A percentile compares a stretch with the other conserved stretches of the same genome.
Conservation (phyloP, 148 eudicot species). For the Oxyria digyna region DNA sequence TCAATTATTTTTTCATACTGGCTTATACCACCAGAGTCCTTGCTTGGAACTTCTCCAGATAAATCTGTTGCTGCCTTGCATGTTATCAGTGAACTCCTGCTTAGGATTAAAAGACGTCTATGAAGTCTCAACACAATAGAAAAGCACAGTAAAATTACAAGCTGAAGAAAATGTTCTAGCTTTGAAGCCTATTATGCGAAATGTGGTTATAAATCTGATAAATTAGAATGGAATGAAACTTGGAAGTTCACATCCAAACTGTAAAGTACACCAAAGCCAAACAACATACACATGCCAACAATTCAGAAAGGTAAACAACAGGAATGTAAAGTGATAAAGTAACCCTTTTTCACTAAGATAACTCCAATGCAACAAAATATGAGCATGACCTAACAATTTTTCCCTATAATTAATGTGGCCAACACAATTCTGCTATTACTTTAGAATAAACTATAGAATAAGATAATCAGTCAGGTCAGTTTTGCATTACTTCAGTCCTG, state of each 20-base stretch:
- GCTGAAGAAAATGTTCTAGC: not conserved
- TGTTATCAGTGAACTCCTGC: constrained; percentile 35
- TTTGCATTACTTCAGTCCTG: not conserved
- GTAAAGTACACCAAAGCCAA: not conserved
- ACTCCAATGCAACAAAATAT: not conserved
- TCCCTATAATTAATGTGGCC: not conserved
- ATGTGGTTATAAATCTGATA: not conserved
- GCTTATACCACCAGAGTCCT: constrained; percentile 37
- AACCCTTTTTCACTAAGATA: not conserved
- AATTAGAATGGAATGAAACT: not conserved
- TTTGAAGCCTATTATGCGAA: not conserved
- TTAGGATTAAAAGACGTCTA: constrained; percentile 11
- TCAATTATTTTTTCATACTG: constrained; percentile 83
- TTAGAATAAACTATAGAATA: not conserved
- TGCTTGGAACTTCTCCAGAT: constrained; percentile 63
- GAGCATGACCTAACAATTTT: not conserved
- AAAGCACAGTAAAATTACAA: not conserved
- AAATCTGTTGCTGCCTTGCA: constrained; percentile 78
- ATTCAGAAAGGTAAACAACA: not conserved
- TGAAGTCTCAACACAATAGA: not conserved
- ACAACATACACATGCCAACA: not conserved
- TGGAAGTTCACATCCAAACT: not conserved
- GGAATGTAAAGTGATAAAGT: not conserved
- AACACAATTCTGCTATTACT: not conserved
- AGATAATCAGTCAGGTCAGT: not conserved